Conservation (phyloP, 1,284 basidiomycete species). For the Ustilago cynodontis region DNA sequence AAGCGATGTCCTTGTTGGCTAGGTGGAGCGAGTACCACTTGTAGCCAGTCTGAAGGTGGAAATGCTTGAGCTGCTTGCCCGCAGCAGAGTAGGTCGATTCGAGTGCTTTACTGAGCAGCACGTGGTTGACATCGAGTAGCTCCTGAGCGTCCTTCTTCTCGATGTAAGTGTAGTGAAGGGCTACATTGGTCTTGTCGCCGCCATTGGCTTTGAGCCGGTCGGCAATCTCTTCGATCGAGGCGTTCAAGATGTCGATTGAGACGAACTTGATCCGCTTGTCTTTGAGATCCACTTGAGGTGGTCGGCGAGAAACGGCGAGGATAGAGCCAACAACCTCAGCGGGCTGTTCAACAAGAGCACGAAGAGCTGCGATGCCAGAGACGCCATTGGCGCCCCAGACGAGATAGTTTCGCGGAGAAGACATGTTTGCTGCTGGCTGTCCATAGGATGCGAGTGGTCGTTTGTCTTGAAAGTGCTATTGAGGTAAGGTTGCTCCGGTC, state of each 20-base stretch:
- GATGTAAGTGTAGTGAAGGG: conserved; percentile 52
- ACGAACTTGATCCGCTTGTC: conserved; percentile 45
- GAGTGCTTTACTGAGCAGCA: conserved; percentile 44
- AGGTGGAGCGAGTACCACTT: conserved; percentile 53
- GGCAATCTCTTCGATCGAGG: conserved; percentile 29
- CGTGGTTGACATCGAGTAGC: conserved; percentile 39
- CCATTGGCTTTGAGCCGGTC: conserved; percentile 33
- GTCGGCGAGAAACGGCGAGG: conserved; percentile 40
- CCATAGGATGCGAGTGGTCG: neutral
- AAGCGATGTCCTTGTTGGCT: conserved; percentile 43
- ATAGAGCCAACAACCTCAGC: conserved; percentile 18
- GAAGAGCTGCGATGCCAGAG: conserved; percentile 39
- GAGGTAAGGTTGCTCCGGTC: no score
- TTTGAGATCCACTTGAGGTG: conserved; percentile 39
- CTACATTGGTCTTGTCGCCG: conserved; percentile 34
- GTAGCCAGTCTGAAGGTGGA: conserved; percentile 53
- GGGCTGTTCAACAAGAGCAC: conserved; percentile 45
- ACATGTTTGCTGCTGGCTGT: conserved; percentile 7
- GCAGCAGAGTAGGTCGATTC: conserved; percentile 39
- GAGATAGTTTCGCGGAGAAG: conserved; percentile 34
- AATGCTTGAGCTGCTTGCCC: conserved; percentile 35
- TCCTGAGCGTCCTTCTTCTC: conserved; percentile 48
- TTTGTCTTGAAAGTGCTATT: no score
- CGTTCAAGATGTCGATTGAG: conserved; percentile 48
- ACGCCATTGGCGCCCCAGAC: conserved; percentile 51